Percentiles rank a stretch among this genome's conserved stretches.
These are phyloP conservation scores for Coccomyxa sp. DNA, from an alignment of 139 green algal species.

Conservation along the genomic window DNA sequence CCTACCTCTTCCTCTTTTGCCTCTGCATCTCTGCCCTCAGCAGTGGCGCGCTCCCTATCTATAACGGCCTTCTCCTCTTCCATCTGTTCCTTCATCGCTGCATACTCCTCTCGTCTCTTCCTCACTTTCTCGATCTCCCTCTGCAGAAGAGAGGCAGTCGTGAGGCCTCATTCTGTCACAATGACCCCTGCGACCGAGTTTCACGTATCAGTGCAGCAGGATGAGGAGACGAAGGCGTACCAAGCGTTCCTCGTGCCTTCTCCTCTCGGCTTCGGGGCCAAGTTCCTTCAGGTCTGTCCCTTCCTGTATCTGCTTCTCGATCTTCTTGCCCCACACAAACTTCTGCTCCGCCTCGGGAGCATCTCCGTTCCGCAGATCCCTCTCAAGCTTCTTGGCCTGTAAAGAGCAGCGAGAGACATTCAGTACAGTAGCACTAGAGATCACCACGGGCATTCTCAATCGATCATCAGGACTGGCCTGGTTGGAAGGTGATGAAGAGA, in stretches of 20 bases:
- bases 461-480: not conserved
- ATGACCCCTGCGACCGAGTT: not conserved
- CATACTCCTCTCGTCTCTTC: conserved; percentile 75
- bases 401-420: not conserved
- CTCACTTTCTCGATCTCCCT: conserved; percentile 92
- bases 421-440: not conserved
- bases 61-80: conserved; percentile 85
- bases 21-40: conserved; percentile 76
- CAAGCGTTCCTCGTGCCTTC: conserved; percentile 49
- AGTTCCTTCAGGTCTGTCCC: conserved; percentile 65
- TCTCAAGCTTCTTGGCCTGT: conserved; percentile 54
- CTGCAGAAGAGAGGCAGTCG: conserved; percentile 23
- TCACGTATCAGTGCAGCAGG: not conserved
- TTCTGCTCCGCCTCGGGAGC: conserved; percentile 50
- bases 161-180: too few species aligned
- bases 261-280: conserved; percentile 43
- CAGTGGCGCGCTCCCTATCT: conserved; percentile 59
- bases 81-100: conserved; percentile 69
- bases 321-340: conserved; percentile 97
- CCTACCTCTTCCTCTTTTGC: conserved; percentile 66
- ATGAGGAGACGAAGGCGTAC: conserved; percentile 12
- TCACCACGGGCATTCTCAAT: not conserved
- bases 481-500: not conserved
- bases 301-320: conserved; percentile 70
- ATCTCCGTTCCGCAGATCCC: conserved; percentile 52